phyloP scores from a whole-genome alignment of 768 basidiomycete genomes.

The Boletus insuetus region DNA sequence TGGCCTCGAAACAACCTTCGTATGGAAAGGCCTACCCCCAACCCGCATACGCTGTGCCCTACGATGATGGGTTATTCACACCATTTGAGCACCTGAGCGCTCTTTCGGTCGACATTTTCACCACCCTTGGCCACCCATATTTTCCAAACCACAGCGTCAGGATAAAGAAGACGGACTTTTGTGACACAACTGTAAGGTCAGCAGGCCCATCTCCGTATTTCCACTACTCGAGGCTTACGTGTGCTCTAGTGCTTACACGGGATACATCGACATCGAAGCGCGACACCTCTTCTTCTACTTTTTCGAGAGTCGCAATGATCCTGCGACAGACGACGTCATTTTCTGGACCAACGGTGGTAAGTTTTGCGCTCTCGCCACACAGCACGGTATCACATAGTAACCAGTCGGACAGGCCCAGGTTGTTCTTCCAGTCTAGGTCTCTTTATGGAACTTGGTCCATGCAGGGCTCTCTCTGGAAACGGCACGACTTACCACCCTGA shows the following conservation, averaged over 20 bases:
- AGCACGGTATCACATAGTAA: not conserved
- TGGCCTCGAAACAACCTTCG: constrained; percentile 7
- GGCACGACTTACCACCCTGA: constrained; percentile 54
- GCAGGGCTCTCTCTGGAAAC: constrained; percentile 52
- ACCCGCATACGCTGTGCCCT: constrained; percentile 10
- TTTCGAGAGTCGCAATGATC: constrained; percentile 64
- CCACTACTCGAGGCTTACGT: not conserved
- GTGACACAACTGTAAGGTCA: constrained; percentile 40
- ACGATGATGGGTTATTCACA: constrained; percentile 33
- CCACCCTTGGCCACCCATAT: constrained; percentile 39
- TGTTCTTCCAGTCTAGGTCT: constrained; percentile 61
- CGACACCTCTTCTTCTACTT: constrained; percentile 74
- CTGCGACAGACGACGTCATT: constrained; percentile 56
- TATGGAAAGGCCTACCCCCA: not conserved
- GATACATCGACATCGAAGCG: constrained; percentile 65
- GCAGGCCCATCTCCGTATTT: not conserved
- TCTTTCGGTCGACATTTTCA: constrained; percentile 34
- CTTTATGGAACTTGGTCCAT: constrained; percentile 76
- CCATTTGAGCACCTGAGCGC: constrained; percentile 31
- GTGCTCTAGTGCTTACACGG: constrained; percentile 50
- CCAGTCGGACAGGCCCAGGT: constrained; percentile 38
- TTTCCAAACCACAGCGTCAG: constrained; percentile 45
- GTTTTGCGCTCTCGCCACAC: constrained; percentile 24
- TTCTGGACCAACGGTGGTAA: constrained; percentile 58
- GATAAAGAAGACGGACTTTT: constrained; percentile 39